Conservation (phyloP, 139 green algal genomes). For the Edaphochlamys debaryana region DNA sequence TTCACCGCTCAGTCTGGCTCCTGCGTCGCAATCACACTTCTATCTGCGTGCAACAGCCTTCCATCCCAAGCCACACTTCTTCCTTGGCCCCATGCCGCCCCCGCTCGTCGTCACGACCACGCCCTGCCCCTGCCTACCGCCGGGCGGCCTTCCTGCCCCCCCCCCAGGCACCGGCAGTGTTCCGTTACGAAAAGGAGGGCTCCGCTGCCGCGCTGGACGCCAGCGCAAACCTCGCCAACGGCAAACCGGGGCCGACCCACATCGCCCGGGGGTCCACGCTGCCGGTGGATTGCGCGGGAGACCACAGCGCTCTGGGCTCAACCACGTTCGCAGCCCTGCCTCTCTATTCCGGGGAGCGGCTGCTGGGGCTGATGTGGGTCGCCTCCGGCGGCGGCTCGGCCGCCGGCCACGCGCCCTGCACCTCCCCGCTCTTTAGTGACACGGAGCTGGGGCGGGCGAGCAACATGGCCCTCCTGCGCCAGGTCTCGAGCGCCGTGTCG, state of each 20-base stretch:
- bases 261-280: neutral
- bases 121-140: too few relatives aligned
- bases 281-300: neutral
- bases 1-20: too few relatives aligned
- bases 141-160: neutral
- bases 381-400: neutral
- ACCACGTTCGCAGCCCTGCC: slow-evolving; percentile 26
- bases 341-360: slow-evolving; percentile 10
- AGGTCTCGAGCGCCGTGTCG: neutral
- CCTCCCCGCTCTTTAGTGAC: neutral
- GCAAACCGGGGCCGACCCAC: neutral
- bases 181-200: too few relatives aligned
- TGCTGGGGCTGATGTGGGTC: slow-evolving; percentile 6
- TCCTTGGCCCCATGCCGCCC: too few relatives aligned
- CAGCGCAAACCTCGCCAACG: neutral
- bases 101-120: neutral
- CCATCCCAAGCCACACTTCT: too few relatives aligned
- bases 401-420: neutral
- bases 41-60: too few relatives aligned
- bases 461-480: neutral
- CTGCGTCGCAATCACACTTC: too few relatives aligned
- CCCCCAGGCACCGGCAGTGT: neutral
- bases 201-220: too few relatives aligned
- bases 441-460: too few relatives aligned
- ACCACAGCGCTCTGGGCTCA: neutral